Evolutionary conservation across 2,329 filamentous ascomycete species (phyloP), one percentile per base, ranked within the genome.

Genomic region (Fonsecaea erecta): DNA sequence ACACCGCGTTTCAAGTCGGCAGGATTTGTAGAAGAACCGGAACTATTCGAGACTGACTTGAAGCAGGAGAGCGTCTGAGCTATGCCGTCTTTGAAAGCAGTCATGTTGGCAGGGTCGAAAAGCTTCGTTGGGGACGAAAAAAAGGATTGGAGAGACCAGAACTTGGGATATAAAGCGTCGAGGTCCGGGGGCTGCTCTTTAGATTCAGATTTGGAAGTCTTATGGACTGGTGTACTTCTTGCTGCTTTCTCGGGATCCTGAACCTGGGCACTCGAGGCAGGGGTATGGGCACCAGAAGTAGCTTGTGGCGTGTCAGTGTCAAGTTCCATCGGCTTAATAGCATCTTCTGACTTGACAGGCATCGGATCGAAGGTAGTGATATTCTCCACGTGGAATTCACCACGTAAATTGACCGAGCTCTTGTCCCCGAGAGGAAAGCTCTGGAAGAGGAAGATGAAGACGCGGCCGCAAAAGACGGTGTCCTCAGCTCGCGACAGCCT

Each of bases 371-470:
- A 99, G 0, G 86, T 88, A 1, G 96, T 99, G 62, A 93, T 86
- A 81, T 99, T 99, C 73, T 98, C 95, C 28, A 91, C 87, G 74
- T 99, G 95, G 71, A 95, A 99, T 79, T 98, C 94, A 71, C 95
- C 95, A 58, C 95, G 87, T 43, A 98, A 83, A 74, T 99, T 99
- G 56, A 99, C 95, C 0, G 95, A 97, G 76, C 95, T 98, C 76
- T 94, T 95, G 78, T 99, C 96, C 34, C 94, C 94, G 0, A 99
- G 83, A 1, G 95, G 95, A 74, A 99, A 98, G 76, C 93, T 96
- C 77, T 99, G 95, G 77, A 98, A 99, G 75, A 99, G 87, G 77
- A 97, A 99, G 69, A 99, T 97, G 77, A 98, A 98, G 28, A 99
- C 95, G 43, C 95, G 87, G 16, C 95, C 95, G 74, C 95, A 99